A percentile compares a stretch with the other conserved stretches of the same genome.
These are phyloP conservation scores for Candida maris DNA, from an alignment of 805 yeast genomes.

Conservation along the genomic window DNA sequence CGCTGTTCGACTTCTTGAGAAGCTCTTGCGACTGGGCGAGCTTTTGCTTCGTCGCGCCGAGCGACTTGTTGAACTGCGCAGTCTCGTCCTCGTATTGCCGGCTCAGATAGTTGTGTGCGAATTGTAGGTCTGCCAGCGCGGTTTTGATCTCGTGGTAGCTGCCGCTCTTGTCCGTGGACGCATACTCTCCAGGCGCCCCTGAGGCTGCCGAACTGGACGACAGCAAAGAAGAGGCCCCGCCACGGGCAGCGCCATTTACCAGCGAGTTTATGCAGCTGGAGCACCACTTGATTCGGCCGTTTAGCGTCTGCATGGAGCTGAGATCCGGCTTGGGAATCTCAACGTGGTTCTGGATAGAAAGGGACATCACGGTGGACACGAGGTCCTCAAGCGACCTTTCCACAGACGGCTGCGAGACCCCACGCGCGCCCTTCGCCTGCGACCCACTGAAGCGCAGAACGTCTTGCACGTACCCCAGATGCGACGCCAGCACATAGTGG, in stretches of 20 bases:
- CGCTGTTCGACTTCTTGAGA: conserved; percentile 36
- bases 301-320: conserved; percentile 18
- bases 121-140: conserved; percentile 64
- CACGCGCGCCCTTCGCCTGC: background rate
- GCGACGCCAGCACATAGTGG: conserved; percentile 43
- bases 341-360: conserved; percentile 42
- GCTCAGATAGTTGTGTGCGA: conserved; percentile 66
- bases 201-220: conserved; percentile 3
- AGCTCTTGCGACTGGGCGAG: conserved; percentile 50
- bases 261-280: conserved; percentile 25
- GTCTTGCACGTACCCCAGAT: conserved; percentile 44
- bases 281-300: conserved; percentile 31
- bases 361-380: conserved; percentile 43
- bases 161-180: conserved; percentile 4
- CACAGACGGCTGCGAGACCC: conserved; percentile 3
- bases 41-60: conserved; percentile 52
- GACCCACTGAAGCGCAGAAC: conserved; percentile 4
- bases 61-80: conserved; percentile 47
- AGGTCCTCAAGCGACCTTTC: conserved; percentile 39
- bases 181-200: background rate
- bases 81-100: conserved; percentile 68
- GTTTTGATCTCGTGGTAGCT: conserved; percentile 31
- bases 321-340: conserved; percentile 34
- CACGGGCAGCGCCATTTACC: conserved; percentile 11
- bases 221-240: conserved; percentile 4